Conservation (phyloP, 1,284 basidiomycete species). For the Uromyces viciae-fabae region DNA sequence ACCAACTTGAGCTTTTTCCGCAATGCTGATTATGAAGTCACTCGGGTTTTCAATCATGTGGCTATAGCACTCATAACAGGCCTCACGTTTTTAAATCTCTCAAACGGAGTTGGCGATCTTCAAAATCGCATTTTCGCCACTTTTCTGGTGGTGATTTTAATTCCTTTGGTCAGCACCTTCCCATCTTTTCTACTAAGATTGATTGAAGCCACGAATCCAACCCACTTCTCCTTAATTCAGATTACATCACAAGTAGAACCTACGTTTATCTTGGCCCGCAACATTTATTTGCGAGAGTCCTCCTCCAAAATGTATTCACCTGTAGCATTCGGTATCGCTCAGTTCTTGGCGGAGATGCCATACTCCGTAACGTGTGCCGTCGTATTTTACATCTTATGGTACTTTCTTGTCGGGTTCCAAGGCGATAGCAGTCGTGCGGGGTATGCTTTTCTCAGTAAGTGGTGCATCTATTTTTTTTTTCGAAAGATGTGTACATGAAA, state of each 20-base stretch:
- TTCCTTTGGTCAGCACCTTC: conserved; percentile 46
- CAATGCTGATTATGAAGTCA: conserved; percentile 74
- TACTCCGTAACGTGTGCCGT: conserved; percentile 64
- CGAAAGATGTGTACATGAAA: too few relatives aligned
- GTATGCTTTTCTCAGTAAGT: conserved; percentile 64
- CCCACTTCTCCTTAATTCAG: neutral
- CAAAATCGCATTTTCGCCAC: conserved; percentile 80
- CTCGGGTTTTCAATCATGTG: conserved; percentile 65
- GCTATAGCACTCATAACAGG: conserved; percentile 54
- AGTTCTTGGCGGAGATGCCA: conserved; percentile 78
- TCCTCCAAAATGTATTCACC: conserved; percentile 66
- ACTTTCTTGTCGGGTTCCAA: conserved; percentile 64
- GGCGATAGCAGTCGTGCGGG: conserved; percentile 59
- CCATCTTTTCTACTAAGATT: conserved; percentile 49
- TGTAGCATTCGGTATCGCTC: conserved; percentile 75
- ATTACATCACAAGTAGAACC: conserved; percentile 78
- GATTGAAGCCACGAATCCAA: neutral
- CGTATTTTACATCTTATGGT: conserved; percentile 66
- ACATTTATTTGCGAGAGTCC: conserved; percentile 65
- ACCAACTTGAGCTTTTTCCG: conserved; percentile 77
- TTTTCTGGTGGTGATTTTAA: conserved; percentile 53
- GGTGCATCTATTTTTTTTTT: neutral
- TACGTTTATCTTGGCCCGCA: conserved; percentile 74
- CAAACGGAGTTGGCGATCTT: conserved; percentile 65
- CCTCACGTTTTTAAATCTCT: conserved; percentile 63